Conservation (phyloP, 345 rosid species). For the Pistacia integerrima region DNA sequence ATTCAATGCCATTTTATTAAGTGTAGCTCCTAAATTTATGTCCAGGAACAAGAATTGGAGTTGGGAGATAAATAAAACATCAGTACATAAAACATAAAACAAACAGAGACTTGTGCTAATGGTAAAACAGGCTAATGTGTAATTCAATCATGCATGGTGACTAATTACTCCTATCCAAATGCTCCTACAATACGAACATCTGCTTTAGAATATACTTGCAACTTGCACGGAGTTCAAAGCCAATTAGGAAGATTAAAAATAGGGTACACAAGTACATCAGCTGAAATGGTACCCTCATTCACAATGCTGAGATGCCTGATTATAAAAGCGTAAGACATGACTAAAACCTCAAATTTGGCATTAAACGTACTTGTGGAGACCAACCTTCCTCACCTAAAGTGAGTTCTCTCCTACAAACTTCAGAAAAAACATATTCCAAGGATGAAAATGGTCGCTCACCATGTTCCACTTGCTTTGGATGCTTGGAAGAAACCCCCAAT, state of each 20-base stretch:
- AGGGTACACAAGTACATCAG: not conserved
- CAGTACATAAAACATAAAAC: not conserved
- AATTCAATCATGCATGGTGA: not conserved
- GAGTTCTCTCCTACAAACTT: slow-evolving; percentile 12
- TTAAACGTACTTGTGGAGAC: not conserved
- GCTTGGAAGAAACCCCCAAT: slow-evolving; percentile 40
- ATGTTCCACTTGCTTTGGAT: slow-evolving; percentile 33
- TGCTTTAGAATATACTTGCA: not conserved
- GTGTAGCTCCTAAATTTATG: not conserved
- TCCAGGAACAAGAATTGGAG: not conserved
- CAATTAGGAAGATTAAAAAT: not conserved
- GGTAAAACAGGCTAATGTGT: no score
- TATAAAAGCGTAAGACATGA: not conserved
- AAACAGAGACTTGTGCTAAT: no score
- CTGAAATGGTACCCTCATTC: no score
- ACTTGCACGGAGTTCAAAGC: not conserved
- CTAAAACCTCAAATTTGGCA: not conserved
- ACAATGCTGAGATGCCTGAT: not conserved
- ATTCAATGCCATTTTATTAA: not conserved
- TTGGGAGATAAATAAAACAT: not conserved
- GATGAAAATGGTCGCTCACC: slow-evolving; percentile 24
- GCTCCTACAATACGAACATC: not conserved
- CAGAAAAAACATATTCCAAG: slow-evolving; percentile 28
- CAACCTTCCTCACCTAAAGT: slow-evolving; percentile 36
- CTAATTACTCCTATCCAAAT: not conserved